Base-by-base conservation (phyloP, 768 basidiomycete genomes). In the Mycena rebaudengoi region DNA sequence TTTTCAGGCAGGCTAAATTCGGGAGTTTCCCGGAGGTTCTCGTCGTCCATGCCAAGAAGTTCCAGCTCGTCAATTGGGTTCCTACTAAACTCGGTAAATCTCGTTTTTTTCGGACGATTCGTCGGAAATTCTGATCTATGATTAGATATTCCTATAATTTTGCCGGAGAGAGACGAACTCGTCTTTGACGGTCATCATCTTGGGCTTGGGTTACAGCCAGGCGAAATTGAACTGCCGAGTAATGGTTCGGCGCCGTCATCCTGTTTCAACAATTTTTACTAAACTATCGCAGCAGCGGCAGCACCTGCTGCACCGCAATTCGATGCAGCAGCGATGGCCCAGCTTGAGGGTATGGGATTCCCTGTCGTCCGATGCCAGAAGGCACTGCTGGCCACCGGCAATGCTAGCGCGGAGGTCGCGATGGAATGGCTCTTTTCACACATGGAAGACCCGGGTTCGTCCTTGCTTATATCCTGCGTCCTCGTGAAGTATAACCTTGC, bases 391-490 rank as follows among this genome's bases (percentile, higher is more conserved):
- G 95, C 95, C 0, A 99, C 96, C 0, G 94, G 95, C 0, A 89
- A 90, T 68, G 79, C 75, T 16, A 88, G 89, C 60, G 79, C 91
- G 0, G 92, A 96, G 64, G 84, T 81, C 0, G 98, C 98, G 0
- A 97, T 97, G 95, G 90, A 95, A 61, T 99, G 97, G 97, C 76
- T 99, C 40, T 97, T 99, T 71, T 83, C 76, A 43, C 97, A 98
- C 74, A 94, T 96, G 93, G 96, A 98, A 1, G 97, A 99, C 75
- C 82, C 94, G 13, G 94, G 95, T 94, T 44, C 8, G 81, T 67
- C 25, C n/a, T n/a, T n/a, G n/a, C n/a, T n/a, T n/a, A n/a, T n/a
- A n/a, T n/a, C n/a, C 40, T 20, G 2, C 26, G 32, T 40, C 14
- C 25, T 62, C 41, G 30, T n/a, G 53, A 14, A 7, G 7, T 35